A percentile compares a stretch with the other conserved stretches of the same genome.
phyloP scores from a whole-genome alignment of 2,329 filamentous ascomycete genomes.

The Colletotrichum sansevieriae region DNA sequence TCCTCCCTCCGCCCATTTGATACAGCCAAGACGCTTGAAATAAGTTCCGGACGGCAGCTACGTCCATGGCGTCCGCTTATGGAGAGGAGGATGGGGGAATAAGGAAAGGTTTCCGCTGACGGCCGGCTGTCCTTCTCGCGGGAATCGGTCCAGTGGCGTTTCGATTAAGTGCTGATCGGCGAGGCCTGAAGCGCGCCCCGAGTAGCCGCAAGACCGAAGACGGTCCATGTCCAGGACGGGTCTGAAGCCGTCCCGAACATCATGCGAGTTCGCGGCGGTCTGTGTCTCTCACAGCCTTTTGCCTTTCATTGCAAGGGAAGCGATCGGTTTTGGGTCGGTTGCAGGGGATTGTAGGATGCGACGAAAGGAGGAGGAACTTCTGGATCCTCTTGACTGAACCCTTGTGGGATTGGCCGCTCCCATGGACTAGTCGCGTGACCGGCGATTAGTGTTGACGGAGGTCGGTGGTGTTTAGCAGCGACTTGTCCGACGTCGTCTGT shows the following conservation, averaged over 20 bases:
- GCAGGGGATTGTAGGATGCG: slow-evolving; percentile 2
- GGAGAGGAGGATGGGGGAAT: background rate
- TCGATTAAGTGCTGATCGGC: slow-evolving; percentile 28
- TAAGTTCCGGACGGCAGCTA: slow-evolving; percentile 5
- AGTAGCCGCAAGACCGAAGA: slow-evolving; percentile 28
- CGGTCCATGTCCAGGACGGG: slow-evolving; percentile 6
- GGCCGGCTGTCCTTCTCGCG: background rate
- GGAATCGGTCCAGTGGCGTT: slow-evolving; percentile 18
- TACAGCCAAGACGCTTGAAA: background rate
- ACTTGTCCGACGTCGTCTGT: slow-evolving; percentile 15
- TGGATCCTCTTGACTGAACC: background rate
- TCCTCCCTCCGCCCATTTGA: background rate
- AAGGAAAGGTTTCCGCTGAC: background rate
- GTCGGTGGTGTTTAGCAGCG: slow-evolving; percentile 15
- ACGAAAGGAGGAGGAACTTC: background rate
- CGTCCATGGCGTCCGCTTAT: slow-evolving; percentile 15
- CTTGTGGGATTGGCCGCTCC: background rate
- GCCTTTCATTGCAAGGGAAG: background rate
- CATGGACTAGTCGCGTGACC: background rate
- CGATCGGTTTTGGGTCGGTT: background rate
- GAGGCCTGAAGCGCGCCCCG: slow-evolving; percentile 15
- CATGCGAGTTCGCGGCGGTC: slow-evolving; percentile 9
- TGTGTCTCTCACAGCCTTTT: background rate
- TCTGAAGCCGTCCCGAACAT: slow-evolving; percentile 17
- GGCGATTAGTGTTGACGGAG: background rate